Evolutionary conservation across 768 basidiomycete species (phyloP).

Genomic region (Tephrocybe sp.): DNA sequence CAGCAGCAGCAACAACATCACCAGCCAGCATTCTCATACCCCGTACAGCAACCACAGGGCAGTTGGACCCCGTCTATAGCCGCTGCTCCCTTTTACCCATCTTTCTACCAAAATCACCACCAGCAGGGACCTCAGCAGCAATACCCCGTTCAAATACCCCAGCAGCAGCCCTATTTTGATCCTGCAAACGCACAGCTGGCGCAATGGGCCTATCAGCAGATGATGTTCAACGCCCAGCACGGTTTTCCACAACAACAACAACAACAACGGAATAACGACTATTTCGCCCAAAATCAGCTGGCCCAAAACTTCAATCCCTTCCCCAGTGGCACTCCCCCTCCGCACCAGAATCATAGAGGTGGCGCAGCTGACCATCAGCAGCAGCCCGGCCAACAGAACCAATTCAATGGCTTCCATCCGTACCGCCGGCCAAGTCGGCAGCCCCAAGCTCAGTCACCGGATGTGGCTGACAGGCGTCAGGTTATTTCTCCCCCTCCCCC

Average conservation of each 20-base stretch:
- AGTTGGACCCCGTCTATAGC: constrained; percentile 68
- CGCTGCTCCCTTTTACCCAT: constrained; percentile 74
- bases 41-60: constrained; percentile 68
- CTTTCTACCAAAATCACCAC: constrained; percentile 72
- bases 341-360: constrained; percentile 49
- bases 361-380: constrained; percentile 41
- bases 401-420: constrained; percentile 71
- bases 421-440: constrained; percentile 72
- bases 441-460: constrained; percentile 34
- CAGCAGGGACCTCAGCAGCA: constrained; percentile 54
- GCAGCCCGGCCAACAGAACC: constrained; percentile 33
- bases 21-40: constrained; percentile 59
- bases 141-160: constrained; percentile 46
- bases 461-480: constrained; percentile 50
- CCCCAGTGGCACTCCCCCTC: constrained; percentile 70
- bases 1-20: constrained; percentile 33
- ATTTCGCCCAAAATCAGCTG: constrained; percentile 57
- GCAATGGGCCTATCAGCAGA: constrained; percentile 90
- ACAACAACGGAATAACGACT: constrained; percentile 52
- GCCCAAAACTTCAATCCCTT: constrained; percentile 57
- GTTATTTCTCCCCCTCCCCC: constrained; percentile 42
- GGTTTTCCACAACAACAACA: constrained; percentile 43
- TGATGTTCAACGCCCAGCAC: constrained; percentile 79
- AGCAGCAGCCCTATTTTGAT: constrained; percentile 68
- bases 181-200: constrained; percentile 75